phyloP scores from a whole-genome alignment of 108 stramenopile species.

The Cyclostephanos tholiformis region DNA sequence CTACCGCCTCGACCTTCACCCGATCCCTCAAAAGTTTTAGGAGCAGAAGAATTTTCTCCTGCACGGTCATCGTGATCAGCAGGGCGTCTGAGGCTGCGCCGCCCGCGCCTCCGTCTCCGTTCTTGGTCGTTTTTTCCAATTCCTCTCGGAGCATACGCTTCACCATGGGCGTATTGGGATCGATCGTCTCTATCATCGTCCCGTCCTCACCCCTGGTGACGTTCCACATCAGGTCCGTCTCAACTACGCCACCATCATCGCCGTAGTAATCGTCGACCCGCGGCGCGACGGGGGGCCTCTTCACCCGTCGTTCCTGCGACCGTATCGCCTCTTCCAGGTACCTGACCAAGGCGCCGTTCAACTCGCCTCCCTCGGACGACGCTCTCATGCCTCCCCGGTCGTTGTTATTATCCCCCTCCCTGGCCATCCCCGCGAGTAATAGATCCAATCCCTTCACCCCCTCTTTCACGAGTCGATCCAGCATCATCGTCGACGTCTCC shows the following conservation, averaged over 20 bases:
- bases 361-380: conserved; percentile 66
- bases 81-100: conserved; percentile 15
- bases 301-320: conserved; percentile 77
- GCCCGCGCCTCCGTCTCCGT: neutral
- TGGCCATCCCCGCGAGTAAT: conserved; percentile 75
- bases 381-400: conserved; percentile 18
- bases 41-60: conserved; percentile 77
- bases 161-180: conserved; percentile 71
- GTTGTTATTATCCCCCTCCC: conserved; percentile 34
- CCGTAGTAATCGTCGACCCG: conserved; percentile 1
- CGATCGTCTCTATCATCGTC: conserved; percentile 72
- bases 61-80: conserved; percentile 45
- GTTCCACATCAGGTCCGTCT: conserved; percentile 66
- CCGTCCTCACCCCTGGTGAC: conserved; percentile 67
- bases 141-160: conserved; percentile 61
- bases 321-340: conserved; percentile 84
- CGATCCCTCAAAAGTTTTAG: conserved; percentile 74
- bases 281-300: conserved; percentile 28
- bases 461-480: conserved; percentile 74
- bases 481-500: conserved; percentile 76
- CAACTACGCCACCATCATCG: conserved; percentile 25
- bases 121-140: conserved; percentile 42
- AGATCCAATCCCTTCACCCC: conserved; percentile 80
- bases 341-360: conserved; percentile 77
- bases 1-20: conserved; percentile 86